Percentiles rank a stretch among this genome's conserved stretches.
These are phyloP conservation scores for Parmelia sp. DNA, from an alignment of 495 filamentous ascomycete species.

Conservation along the genomic window DNA sequence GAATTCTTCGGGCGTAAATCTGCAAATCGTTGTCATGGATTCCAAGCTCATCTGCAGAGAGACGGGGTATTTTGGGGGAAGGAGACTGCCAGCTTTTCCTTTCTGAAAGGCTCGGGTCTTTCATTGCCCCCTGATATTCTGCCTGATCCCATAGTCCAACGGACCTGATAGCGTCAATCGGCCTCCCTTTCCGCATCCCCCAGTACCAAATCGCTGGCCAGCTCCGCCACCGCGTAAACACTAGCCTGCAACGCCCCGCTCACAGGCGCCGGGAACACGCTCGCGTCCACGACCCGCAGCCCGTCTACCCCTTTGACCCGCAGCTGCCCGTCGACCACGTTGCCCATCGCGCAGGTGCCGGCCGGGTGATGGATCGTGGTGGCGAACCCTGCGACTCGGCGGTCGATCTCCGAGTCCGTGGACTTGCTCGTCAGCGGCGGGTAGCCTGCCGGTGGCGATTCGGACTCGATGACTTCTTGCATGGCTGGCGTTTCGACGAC, in stretches of 20 bases:
- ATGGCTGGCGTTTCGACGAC: slow-evolving; percentile 25
- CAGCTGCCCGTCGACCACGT: slow-evolving; percentile 20
- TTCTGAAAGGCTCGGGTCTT: background rate
- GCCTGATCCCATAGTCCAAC: too few relatives aligned
- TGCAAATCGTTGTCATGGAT: background rate
- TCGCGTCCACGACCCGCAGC: slow-evolving; percentile 38
- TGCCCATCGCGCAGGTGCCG: slow-evolving; percentile 34
- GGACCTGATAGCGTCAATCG: background rate
- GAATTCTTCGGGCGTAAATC: too few relatives aligned
- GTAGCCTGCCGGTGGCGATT: slow-evolving; percentile 23
- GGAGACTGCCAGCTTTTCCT: too few relatives aligned
- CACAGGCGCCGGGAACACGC: slow-evolving; percentile 34
- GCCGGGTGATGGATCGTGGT: slow-evolving; percentile 27
- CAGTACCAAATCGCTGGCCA: slow-evolving; percentile 27
- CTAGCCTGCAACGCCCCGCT: slow-evolving; percentile 33
- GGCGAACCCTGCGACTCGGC: background rate
- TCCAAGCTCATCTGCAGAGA: too few relatives aligned
- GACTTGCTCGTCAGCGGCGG: background rate
- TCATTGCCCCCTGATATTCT: too few relatives aligned
- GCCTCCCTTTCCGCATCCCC: slow-evolving; percentile 11
- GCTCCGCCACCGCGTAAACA: slow-evolving; percentile 37
- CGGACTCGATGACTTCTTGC: slow-evolving; percentile 24
- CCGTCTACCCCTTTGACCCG: slow-evolving; percentile 35
- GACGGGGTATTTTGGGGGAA: too few relatives aligned
- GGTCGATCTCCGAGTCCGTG: slow-evolving; percentile 10